These are phyloP conservation scores for Hypoxylon rickii DNA, from an alignment of 495 filamentous ascomycete genomes.

Conservation along the genomic window DNA sequence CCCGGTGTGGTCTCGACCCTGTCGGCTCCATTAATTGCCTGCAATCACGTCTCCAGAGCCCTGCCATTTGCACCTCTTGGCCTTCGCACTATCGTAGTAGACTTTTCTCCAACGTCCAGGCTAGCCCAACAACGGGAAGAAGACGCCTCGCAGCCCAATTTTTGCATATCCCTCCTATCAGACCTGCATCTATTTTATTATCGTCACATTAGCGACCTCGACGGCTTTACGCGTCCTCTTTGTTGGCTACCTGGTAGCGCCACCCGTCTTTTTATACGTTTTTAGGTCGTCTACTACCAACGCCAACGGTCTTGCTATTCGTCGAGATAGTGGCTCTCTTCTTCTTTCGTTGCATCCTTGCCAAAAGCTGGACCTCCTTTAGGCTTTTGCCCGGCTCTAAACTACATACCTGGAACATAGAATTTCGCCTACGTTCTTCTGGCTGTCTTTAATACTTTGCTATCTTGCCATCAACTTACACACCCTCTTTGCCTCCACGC, in stretches of 20 bases:
- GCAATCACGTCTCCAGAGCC: slow-evolving; percentile 28
- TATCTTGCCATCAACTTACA: slow-evolving; percentile 10
- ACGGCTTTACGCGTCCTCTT: slow-evolving; percentile 14
- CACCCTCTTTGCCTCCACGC: slow-evolving; percentile 5
- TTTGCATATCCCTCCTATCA: slow-evolving; percentile 2
- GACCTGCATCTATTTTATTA: slow-evolving; percentile 17
- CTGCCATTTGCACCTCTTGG: slow-evolving; percentile 25
- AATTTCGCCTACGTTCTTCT: too few species aligned
- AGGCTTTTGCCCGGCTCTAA: slow-evolving; percentile 21
- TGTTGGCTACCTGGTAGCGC: slow-evolving; percentile 8
- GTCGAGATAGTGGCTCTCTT: slow-evolving; percentile 8
- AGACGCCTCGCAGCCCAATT: slow-evolving; percentile 14
- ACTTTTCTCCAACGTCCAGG: slow-evolving; percentile 23
- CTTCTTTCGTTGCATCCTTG: neutral
- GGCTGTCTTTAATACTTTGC: neutral
- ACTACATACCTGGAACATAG: slow-evolving; percentile 7
- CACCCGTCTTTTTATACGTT: slow-evolving; percentile 2
- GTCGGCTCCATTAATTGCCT: slow-evolving; percentile 24
- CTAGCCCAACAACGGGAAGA: slow-evolving; percentile 27
- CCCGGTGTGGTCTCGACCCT: slow-evolving; percentile 24
- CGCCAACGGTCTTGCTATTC: slow-evolving; percentile 1
- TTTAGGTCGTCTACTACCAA: slow-evolving; percentile 3
- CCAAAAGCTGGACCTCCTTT: slow-evolving; percentile 6
- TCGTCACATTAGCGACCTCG: slow-evolving; percentile 18
- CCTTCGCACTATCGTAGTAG: slow-evolving; percentile 16